Evolutionary conservation across 2,329 filamentous ascomycete species (phyloP).

Genomic region (Xylaria sp.): DNA sequence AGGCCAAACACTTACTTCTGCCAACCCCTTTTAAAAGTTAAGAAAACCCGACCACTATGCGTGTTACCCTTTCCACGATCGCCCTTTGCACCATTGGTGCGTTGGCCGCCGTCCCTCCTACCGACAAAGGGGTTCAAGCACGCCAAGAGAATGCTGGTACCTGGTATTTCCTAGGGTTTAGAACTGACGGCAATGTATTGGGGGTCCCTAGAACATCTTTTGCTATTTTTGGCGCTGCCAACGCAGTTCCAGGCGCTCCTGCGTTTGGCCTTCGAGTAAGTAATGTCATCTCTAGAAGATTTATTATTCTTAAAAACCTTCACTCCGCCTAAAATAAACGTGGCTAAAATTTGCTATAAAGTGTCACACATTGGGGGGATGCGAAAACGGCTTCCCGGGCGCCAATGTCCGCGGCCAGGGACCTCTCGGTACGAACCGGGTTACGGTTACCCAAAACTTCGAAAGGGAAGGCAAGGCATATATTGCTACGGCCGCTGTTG

Average conservation of each 20-base stretch:
- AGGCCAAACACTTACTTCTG: background rate
- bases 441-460: conserved; percentile 8
- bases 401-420: background rate
- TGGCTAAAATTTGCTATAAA: background rate
- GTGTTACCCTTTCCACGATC: background rate
- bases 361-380: conserved; percentile 5
- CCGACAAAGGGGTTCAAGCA: background rate
- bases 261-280: conserved; percentile 15
- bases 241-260: conserved; percentile 1
- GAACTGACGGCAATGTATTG: background rate
- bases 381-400: background rate
- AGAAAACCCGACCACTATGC: background rate
- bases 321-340: too few species aligned
- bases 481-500: background rate
- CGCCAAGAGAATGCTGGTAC: background rate
- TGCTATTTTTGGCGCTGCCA: conserved; percentile 1
- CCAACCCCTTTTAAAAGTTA: too few species aligned
- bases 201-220: background rate
- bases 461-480: background rate
- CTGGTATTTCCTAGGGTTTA: conserved; percentile 1
- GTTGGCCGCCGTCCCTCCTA: background rate
- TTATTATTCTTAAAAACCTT: too few species aligned
- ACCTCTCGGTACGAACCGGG: background rate
- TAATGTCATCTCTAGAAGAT: background rate
- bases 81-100: conserved; percentile 1